Conservation (phyloP, 257 asterid species). For the Solanum habrochaites region DNA sequence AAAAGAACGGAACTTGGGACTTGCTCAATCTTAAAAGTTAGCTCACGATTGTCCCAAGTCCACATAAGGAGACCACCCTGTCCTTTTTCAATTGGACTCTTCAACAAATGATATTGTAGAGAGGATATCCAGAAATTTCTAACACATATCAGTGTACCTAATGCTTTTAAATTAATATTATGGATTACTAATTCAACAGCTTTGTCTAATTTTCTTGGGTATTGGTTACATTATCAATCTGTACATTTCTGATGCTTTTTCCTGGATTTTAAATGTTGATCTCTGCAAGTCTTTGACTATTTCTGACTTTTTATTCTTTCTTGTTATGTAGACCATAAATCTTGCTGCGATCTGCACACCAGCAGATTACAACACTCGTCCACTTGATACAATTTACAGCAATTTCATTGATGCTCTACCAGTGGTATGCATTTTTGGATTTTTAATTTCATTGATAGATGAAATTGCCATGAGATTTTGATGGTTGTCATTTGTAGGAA, state of each 20-base stretch:
- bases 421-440: constrained; percentile 34
- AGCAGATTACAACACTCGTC: constrained; percentile 88
- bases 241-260: background rate
- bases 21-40: too few relatives aligned
- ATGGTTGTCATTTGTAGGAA: background rate
- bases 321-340: constrained; percentile 49
- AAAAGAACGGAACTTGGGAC: too few relatives aligned
- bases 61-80: too few relatives aligned
- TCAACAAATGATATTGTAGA: background rate
- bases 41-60: too few relatives aligned
- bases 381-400: constrained; percentile 89
- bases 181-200: background rate
- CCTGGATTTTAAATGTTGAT: background rate
- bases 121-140: background rate
- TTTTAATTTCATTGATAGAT: background rate
- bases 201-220: background rate
- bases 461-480: background rate
- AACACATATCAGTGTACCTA: background rate
- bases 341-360: constrained; percentile 97
- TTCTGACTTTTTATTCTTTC: constrained; percentile 6
- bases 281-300: constrained; percentile 3
- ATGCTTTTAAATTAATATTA: background rate
- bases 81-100: too few relatives aligned
- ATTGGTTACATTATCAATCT: background rate
- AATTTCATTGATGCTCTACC: constrained; percentile 89